phyloP scores from a whole-genome alignment of 768 basidiomycete genomes.

The Boletus fagicola region DNA sequence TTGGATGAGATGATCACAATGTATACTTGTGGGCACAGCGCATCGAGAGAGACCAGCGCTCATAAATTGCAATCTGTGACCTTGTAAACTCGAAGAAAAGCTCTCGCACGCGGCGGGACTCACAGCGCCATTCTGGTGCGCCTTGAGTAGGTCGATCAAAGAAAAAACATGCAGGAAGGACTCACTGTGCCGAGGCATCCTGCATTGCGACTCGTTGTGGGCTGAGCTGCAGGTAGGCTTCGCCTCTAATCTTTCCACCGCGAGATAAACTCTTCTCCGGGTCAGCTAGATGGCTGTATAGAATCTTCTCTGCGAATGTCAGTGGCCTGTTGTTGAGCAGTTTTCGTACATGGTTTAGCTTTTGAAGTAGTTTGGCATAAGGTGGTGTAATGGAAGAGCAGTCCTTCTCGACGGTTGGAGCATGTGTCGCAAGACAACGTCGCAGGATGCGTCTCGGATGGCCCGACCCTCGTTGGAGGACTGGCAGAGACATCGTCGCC shows the following conservation, averaged over 20 bases:
- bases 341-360: conserved; percentile 65
- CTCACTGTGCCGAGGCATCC: conserved; percentile 87
- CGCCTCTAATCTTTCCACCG: conserved; percentile 73
- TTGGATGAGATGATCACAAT: conserved; percentile 98
- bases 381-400: conserved; percentile 82
- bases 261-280: conserved; percentile 67
- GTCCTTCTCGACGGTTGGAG: conserved; percentile 49
- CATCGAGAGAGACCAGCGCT: conserved; percentile 83
- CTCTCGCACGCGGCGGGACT: conserved; percentile 24
- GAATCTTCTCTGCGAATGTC: conserved; percentile 95
- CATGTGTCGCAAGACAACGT: conserved; percentile 40
- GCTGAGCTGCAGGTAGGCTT: conserved; percentile 83
- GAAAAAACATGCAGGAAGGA: conserved; percentile 11
- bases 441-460: conserved; percentile 21
- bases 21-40: conserved; percentile 89
- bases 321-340: conserved; percentile 73
- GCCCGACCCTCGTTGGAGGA: conserved; percentile 19
- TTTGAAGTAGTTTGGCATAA: conserved; percentile 67
- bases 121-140: conserved; percentile 77
- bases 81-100: conserved; percentile 4
- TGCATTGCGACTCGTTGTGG: conserved; percentile 98
- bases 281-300: conserved; percentile 88
- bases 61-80: conserved; percentile 88
- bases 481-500: conserved; percentile 20
- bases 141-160: conserved; percentile 11